A percentile compares a stretch with the other conserved stretches of the same genome.
Evolutionary conservation across 2,329 filamentous ascomycete genomes (phyloP).

Genomic region (Fusarium poae): DNA sequence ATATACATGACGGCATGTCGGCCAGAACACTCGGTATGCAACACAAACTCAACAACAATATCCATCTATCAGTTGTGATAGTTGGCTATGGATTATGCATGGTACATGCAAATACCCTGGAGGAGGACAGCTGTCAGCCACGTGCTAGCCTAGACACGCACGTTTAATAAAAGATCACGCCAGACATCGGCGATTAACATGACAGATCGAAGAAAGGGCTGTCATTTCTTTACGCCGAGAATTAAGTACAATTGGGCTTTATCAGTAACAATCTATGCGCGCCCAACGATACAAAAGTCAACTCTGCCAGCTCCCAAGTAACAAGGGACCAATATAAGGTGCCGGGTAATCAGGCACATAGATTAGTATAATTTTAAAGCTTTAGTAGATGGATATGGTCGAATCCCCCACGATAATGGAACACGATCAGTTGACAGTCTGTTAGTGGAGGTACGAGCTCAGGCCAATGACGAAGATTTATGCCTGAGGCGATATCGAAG

Average conservation of each 20-base stretch:
- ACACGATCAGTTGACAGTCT: constrained; percentile 22
- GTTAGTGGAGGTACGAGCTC: constrained; percentile 40
- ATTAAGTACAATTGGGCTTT: neutral
- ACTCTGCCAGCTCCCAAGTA: neutral
- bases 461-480: constrained; percentile 32
- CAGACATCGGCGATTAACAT: constrained; percentile 9
- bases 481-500: constrained; percentile 52
- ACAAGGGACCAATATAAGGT: neutral
- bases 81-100: constrained; percentile 21
- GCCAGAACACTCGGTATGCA: constrained; percentile 19
- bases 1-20: constrained; percentile 14
- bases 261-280: neutral
- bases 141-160: constrained; percentile 30
- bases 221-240: neutral
- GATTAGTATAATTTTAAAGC: neutral
- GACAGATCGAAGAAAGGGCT: neutral
- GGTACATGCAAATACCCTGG: constrained; percentile 27
- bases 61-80: constrained; percentile 23
- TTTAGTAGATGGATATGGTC: constrained; percentile 26
- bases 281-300: neutral
- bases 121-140: constrained; percentile 35
- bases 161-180: constrained; percentile 18
- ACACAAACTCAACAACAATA: constrained; percentile 20
- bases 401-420: constrained; percentile 33
- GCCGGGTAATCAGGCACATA: neutral